Base-by-base conservation (phyloP, 805 yeast genomes). In the Teunomyces cretensis region DNA sequence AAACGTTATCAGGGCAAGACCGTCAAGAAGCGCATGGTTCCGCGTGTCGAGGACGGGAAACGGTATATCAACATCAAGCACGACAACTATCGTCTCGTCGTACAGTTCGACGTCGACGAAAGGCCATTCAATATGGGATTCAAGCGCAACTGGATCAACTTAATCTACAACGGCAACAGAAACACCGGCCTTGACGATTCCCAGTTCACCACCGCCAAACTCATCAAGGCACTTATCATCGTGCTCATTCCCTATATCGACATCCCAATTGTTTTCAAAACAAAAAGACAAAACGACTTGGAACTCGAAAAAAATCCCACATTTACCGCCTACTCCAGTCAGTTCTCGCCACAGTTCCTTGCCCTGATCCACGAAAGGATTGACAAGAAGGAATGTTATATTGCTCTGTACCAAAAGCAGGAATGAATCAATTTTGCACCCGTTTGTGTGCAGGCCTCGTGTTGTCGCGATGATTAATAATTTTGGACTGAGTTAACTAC, bases 21-120 rank as follows among this genome's bases (percentile, higher is more conserved):
- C 17, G 40, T 47, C 16, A 44, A 35, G 38, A 46, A 17, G 48
- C 36, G 37, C 33, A 39, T 13, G 17, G 19, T 33, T 43, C 65
- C 66, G 28, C 59, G 63, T 40, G 52, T 48, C n/a, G 66, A 69
- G 30, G 55, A 55, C 7, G 74, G 69, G 1, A 45, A 53, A 12
- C 59, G 83, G 33, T 80, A 68, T 50, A 66, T 82, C 38, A 76
- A 72, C 45, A 58, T 81, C 1, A 36, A 38, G 11, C 51, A 54
- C 14, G 62, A 57, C 2, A 58, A 60, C 13, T 32, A 62, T 2
- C 52, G 83, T 43, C 51, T 65, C 2, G 69, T 78, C 4, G 67
- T 78, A 6, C 54, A 57, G 14, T 58, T 66, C 32, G 48, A 56
- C 22, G 56, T 66, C 1, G 43, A 41, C 1, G 72, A 73, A 9